Base-by-base conservation (phyloP, 2,329 filamentous ascomycete species). In the Ascochyta clinopodiicola region DNA sequence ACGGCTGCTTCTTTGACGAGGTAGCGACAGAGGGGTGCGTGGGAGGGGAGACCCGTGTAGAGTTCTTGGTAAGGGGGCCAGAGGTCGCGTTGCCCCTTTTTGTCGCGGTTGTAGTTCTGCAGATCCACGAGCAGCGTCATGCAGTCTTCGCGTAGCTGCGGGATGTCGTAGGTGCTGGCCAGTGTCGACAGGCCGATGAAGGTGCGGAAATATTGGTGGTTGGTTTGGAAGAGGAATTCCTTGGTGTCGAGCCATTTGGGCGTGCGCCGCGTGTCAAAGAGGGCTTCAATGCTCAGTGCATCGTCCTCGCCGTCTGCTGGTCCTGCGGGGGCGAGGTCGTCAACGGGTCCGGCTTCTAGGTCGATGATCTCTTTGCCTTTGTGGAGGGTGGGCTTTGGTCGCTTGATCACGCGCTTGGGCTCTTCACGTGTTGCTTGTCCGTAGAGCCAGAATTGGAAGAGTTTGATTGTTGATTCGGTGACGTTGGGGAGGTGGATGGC, bases 381-480 rank as follows among this genome's bases (percentile, higher is more conserved):
- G 35, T 42, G 13, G 15, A 54, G 40, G 12, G 21, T 42, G 21
- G 38, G 37, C 34, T 46, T 52, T 15, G 46, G 31, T n/a, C 51
- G 47, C 31, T 59, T 55, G 24, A 59, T 53, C 1, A 50, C 24
- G 17, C 55, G 55, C 34, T 57, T 53, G 24, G 55, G 55, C 17
- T 53, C 55, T 42, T 57, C 55, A 2, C 55, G 44, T 3, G 55
- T 57, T 12, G 53, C 48, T 44, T 61, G 59, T 15, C 51, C 59
- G 31, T 63, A 65, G 4, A 65, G 44, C 62, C 62, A 65, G 40
- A 60, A 54, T 15, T 58, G 43, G 38, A 63, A 63, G 29, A 56
- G 52, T 25, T 60, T 55, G 44, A 63, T 57, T 21, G 54, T 60
- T 21, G 37, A 45, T 35, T 54, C 55, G n/a, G 48, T 22, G 21